Percentiles rank a stretch among this genome's conserved stretches.
Conservation (phyloP, 495 filamentous ascomycete species). For the Trichoderma reesei region DNA sequence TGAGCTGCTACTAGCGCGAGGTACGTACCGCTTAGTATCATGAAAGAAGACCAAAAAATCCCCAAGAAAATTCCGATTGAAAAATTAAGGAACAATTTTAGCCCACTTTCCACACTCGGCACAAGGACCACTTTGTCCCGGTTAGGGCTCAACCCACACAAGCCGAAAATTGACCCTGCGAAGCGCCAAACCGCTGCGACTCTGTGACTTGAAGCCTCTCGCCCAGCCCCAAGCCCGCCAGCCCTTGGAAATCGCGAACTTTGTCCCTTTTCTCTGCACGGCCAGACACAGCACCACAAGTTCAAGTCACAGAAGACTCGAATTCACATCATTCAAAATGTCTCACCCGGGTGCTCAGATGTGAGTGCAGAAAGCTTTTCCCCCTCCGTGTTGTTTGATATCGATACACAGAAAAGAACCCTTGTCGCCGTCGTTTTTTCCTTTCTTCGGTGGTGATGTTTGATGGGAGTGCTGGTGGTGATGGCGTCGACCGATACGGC, state of each 20-base stretch:
- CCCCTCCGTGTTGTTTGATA: not conserved
- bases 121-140: not conserved
- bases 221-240: not conserved
- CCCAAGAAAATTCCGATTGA: not conserved
- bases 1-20: conserved; percentile 25
- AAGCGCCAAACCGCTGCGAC: conserved; percentile 1
- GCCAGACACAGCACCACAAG: not conserved
- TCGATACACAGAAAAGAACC: not conserved
- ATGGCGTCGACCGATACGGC: not conserved
- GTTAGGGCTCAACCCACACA: conserved; percentile 13
- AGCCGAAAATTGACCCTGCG: conserved; percentile 5
- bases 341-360: conserved; percentile 42
- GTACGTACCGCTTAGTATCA: conserved; percentile 15
- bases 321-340: conserved; percentile 35
- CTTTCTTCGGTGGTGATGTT: not conserved
- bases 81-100: not conserved
- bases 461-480: not conserved
- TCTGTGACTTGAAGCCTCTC: not conserved
- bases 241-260: conserved; percentile 13
- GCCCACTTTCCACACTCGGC: not conserved
- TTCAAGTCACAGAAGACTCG: conserved; percentile 1
- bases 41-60: not conserved
- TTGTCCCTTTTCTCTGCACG: conserved; percentile 13
- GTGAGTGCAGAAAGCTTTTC: conserved; percentile 21
- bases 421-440: not conserved